phyloP scores from a whole-genome alignment of 129 eudicot species.

The Chrysanthemum seticuspe region DNA sequence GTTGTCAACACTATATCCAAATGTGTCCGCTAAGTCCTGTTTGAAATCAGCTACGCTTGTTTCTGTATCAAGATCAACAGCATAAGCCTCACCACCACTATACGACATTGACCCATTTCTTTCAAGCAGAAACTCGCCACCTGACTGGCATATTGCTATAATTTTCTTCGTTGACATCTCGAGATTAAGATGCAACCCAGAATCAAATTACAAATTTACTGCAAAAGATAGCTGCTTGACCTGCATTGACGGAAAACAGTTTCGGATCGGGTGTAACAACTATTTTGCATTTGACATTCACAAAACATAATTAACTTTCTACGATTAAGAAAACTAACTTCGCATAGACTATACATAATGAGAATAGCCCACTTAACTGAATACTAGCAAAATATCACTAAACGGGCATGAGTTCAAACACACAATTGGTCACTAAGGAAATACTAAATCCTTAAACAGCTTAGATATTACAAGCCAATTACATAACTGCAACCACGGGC shows the following conservation, averaged over 20 bases:
- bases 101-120: conserved; percentile 69
- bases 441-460: no score
- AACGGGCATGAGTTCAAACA: background rate
- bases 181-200: background rate
- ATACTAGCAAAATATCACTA: background rate
- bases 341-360: no score
- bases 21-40: conserved; percentile 78
- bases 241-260: conserved; percentile 16
- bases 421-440: no score
- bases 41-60: conserved; percentile 62
- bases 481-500: background rate
- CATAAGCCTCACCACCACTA: conserved; percentile 88
- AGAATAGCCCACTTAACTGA: no score
- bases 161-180: conserved; percentile 72
- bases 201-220: conserved; percentile 6
- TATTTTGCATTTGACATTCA: no score
- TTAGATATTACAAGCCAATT: background rate
- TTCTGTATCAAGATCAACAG: conserved; percentile 72
- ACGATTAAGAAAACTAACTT: no score
- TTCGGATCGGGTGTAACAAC: background rate
- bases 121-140: conserved; percentile 62
- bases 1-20: conserved; percentile 45
- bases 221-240: background rate
- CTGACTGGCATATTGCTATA: conserved; percentile 90
- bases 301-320: no score